Conservation (phyloP, 202 grass and related monocot genomes). For the Tripidium arundinaceum region DNA sequence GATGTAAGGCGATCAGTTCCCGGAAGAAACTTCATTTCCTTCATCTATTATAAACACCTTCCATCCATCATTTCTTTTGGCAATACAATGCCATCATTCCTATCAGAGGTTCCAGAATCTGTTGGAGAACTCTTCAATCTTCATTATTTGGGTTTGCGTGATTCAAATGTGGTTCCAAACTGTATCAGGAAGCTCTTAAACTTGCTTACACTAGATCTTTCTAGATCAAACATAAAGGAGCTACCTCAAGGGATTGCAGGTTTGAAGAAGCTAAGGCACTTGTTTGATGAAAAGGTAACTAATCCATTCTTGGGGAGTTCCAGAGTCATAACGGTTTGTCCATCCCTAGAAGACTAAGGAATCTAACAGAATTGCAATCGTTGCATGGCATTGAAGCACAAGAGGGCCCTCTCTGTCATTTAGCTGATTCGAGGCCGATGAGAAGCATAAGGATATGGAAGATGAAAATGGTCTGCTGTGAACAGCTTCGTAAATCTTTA, state of each 20-base stretch:
- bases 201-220: slow-evolving; percentile 44
- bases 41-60: neutral
- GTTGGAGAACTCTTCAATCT: slow-evolving; percentile 43
- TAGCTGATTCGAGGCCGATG: too few relatives aligned
- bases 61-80: slow-evolving; percentile 20
- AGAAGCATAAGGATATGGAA: too few relatives aligned
- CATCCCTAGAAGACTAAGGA: slow-evolving; percentile 3
- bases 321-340: neutral
- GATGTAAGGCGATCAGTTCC: neutral
- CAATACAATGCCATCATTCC: neutral
- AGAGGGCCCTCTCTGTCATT: too few relatives aligned
- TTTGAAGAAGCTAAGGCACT: slow-evolving; percentile 30
- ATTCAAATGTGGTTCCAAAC: slow-evolving; percentile 26
- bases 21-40: too few relatives aligned
- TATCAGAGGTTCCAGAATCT: slow-evolving; percentile 5
- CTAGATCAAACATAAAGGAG: slow-evolving; percentile 21
- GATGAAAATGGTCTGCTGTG: too few relatives aligned
- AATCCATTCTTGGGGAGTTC: neutral
- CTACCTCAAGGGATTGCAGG: slow-evolving; percentile 27
- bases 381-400: too few relatives aligned
- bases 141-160: slow-evolving; percentile 29
- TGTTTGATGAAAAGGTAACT: neutral
- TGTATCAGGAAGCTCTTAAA: slow-evolving; percentile 27
- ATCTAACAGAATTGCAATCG: neutral
- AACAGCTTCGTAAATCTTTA: too few relatives aligned